Evolutionary conservation across 805 yeast species (phyloP), one percentile per base, ranked within the genome.

Genomic region (Saturnispora serradocipensis): DNA sequence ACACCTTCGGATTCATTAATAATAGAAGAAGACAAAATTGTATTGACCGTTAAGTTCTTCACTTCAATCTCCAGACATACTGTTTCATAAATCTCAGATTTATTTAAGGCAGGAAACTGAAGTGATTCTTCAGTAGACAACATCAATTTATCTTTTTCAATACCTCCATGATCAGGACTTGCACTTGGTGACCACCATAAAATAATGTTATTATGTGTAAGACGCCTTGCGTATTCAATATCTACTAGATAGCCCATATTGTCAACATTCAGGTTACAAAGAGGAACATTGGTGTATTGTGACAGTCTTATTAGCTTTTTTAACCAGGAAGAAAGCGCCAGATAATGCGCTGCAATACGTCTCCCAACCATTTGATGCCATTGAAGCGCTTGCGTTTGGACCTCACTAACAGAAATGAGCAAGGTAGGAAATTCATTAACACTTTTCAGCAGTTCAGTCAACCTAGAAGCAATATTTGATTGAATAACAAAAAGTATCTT

Each of bases 151-250:
- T 86, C 93, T 58, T 75, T 78, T 63, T 88, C 90, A 43, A 70
- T 62, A 0, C 96, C 96, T 30, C 96, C 97, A 60, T 79, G 83
- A 61, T 88, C 97, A 0, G 97, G 91, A 44, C 76, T 67, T 0
- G 91, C 86, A 18, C 74, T 73, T 3, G 82, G 78, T 0, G 96
- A 86, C 98, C 99, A 93, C 98, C 99, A 93, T 30, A 95, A 69
- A 5, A 91, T 84, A 40, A 86, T 77, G 54, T 81, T 79, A 46
- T 79, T 77, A 45, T 80, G 74, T 18, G 72, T 72, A 51, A 93
- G 73, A 48, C 82, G 74, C 60, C 99, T 74, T 0, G 98, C 95
- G 65, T 88, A 93, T 51, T 82, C 82, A 42, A 91, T 76, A 66
- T 93, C 99, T 53, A 91, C 85, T 59, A 89, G 71, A 59, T 80